Conservation (phyloP, 2,329 filamentous ascomycete species). For the Zopfia rhizophila region DNA sequence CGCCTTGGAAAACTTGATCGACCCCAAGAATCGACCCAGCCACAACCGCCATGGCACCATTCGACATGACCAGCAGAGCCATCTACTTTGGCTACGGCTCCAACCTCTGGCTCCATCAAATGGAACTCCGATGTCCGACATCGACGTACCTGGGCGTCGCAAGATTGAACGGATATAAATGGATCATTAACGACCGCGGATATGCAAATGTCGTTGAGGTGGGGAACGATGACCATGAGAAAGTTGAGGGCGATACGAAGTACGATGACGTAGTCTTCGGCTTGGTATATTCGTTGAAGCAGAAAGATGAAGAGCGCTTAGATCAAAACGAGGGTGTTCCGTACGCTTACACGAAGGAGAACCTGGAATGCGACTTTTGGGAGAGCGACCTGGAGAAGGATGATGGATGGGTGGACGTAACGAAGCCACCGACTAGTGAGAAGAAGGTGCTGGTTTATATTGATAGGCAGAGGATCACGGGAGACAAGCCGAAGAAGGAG, state of each 20-base stretch:
- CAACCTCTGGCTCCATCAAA: conserved; percentile 74
- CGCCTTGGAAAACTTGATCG: no score
- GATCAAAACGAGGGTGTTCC: conserved; percentile 70
- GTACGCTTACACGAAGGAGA: conserved; percentile 66
- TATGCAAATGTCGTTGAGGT: conserved; percentile 72
- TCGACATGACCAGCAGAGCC: conserved; percentile 30
- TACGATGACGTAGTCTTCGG: conserved; percentile 53
- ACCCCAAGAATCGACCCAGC: no score
- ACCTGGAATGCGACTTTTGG: conserved; percentile 58
- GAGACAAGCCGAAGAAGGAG: conserved; percentile 62
- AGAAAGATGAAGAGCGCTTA: conserved; percentile 40
- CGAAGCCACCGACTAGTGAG: conserved; percentile 25
- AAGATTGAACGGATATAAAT: conserved; percentile 66
- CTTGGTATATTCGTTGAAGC: conserved; percentile 42
- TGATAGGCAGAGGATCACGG: conserved; percentile 56
- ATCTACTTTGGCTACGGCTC: conserved; percentile 78
- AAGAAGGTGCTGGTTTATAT: conserved; percentile 68
- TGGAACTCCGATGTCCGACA: conserved; percentile 68
- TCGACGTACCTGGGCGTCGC: conserved; percentile 68
- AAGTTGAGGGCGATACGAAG: conserved; percentile 27
- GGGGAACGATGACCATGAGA: not conserved
- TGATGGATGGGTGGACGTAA: conserved; percentile 30
- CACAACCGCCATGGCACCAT: no score
- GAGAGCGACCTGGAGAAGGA: conserved; percentile 5
- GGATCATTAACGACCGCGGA: conserved; percentile 74